These are phyloP conservation scores for Physcomitrium patens DNA, from an alignment of 225 moss, liverwort and hornwort genomes.

Conservation along the genomic window DNA sequence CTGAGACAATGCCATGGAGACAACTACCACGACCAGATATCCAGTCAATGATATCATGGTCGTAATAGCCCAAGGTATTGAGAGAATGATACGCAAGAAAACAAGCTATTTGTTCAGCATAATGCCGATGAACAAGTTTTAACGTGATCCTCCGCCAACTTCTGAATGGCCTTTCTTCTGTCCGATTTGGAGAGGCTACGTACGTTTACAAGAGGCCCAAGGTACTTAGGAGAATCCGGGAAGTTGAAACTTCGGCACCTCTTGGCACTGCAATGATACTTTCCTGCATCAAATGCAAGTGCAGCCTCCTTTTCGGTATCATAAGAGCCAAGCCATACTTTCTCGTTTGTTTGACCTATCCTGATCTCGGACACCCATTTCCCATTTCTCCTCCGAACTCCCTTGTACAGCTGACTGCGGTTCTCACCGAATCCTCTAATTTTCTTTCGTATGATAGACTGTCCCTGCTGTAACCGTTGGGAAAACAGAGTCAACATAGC, in stretches of 20 bases:
- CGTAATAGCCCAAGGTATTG: too few species aligned
- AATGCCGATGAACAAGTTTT: conserved; percentile 17
- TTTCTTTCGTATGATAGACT: conserved; percentile 17
- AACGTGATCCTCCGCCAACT: conserved; percentile 50
- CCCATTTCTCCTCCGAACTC: conserved; percentile 46
- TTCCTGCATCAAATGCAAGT: conserved; percentile 49
- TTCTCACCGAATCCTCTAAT: conserved; percentile 36
- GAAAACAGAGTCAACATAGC: background rate
- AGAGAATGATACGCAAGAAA: too few species aligned
- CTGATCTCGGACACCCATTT: conserved; percentile 56
- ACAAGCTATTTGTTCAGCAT: background rate
- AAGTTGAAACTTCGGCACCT: conserved; percentile 42
- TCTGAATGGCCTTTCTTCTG: conserved; percentile 42
- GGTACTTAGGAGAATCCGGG: conserved; percentile 38
- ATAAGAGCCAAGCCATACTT: conserved; percentile 53
- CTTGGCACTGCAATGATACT: conserved; percentile 42
- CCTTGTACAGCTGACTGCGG: conserved; percentile 41
- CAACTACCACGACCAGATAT: too few species aligned
- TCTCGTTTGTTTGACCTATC: conserved; percentile 43
- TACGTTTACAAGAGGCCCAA: conserved; percentile 34
- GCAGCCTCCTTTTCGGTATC: conserved; percentile 55
- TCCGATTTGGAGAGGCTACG: conserved; percentile 27
- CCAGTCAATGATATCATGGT: too few species aligned
- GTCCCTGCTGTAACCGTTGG: conserved; percentile 23
- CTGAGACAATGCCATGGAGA: too few species aligned